These are phyloP conservation scores for Suillus sp. DNA, from an alignment of 768 basidiomycete genomes.

Conservation along the genomic window DNA sequence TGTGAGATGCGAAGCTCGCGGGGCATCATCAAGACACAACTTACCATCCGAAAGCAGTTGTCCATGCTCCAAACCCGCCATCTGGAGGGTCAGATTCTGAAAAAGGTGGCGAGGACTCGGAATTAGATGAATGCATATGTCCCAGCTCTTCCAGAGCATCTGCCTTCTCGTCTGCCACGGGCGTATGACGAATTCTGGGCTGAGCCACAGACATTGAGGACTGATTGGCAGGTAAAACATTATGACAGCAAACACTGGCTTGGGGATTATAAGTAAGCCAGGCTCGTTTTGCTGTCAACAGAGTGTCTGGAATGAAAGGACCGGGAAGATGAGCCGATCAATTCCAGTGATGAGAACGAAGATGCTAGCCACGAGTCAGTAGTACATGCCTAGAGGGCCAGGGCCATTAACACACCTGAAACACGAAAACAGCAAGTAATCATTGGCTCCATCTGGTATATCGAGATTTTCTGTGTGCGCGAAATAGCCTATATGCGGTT, in stretches of 20 bases:
- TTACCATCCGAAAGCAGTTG: conserved; percentile 17
- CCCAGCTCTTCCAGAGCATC: not conserved
- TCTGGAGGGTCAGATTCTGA: conserved; percentile 7
- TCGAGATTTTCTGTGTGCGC: not conserved
- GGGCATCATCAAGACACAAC: not conserved
- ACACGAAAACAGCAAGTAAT: not conserved
- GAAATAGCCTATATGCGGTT: not conserved
- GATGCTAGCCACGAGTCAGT: not conserved
- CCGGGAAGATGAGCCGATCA: not conserved
- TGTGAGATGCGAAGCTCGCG: not conserved
- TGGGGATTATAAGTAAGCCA: no score
- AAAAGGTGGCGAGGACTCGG: not conserved
- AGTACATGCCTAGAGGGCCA: not conserved
- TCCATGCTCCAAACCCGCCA: conserved; percentile 16
- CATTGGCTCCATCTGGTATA: not conserved
- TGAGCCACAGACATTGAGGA: no score
- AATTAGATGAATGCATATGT: not conserved
- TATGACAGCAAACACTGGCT: no score
- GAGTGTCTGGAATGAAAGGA: not conserved
- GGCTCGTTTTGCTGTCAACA: not conserved
- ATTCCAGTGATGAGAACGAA: not conserved
- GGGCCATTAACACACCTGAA: not conserved
- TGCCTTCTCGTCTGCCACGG: no score
- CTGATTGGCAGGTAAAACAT: no score
- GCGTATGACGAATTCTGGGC: no score